Conservation (phyloP, 352 stramenopile genomes). For the Blastocystis sp. region DNA sequence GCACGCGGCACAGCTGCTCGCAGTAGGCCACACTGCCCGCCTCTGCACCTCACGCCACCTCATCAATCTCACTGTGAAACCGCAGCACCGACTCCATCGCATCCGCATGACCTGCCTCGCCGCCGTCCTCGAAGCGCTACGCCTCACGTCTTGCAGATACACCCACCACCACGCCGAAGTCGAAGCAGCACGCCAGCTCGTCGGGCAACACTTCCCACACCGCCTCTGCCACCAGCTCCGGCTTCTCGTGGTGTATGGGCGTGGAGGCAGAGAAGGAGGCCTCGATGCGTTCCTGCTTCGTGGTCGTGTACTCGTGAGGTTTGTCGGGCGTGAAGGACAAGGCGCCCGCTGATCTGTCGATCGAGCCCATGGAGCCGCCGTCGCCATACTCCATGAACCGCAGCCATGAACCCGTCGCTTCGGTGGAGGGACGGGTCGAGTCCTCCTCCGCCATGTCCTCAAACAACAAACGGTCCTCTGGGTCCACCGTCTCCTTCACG, state of each 20-base stretch:
- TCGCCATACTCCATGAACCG: constrained; percentile 56
- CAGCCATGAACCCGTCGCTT: constrained; percentile 15
- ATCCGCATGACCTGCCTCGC: neutral
- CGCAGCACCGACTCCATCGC: neutral
- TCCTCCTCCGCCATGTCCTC: constrained; percentile 15
- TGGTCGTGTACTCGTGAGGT: neutral
- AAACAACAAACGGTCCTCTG: constrained; percentile 29
- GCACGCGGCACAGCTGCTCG: constrained; percentile 7
- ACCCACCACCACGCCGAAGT: constrained; percentile 35
- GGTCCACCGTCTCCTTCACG: neutral
- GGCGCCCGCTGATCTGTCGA: neutral
- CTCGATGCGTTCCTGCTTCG: constrained; percentile 42
- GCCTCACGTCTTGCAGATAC: neutral
- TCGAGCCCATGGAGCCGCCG: neutral
- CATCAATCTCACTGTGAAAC: neutral
- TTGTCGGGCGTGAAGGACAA: neutral
- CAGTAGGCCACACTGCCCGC: neutral
- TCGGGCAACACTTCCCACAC: constrained; percentile 51
- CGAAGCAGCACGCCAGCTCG: constrained; percentile 12
- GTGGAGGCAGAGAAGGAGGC: neutral
- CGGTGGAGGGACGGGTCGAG: neutral
- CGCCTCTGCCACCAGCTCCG: constrained; percentile 9
- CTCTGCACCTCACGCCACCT: neutral
- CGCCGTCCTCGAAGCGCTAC: constrained; percentile 8
- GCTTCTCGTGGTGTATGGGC: neutral